Conservation (phyloP, 208 protist genomes). For the Crithidia expoeki region DNA sequence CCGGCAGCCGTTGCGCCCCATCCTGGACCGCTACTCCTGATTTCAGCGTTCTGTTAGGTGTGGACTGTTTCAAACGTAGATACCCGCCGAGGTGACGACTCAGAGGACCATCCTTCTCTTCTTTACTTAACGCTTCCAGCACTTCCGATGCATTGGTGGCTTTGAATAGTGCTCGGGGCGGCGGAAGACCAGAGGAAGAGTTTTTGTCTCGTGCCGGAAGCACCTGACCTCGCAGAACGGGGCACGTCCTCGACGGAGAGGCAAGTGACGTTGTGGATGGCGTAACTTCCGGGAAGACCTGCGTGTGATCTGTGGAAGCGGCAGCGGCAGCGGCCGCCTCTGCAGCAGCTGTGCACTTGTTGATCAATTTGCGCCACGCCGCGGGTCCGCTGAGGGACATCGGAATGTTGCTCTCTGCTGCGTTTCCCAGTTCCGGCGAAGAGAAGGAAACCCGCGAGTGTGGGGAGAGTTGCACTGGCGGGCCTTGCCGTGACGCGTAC, state of each 20-base stretch:
- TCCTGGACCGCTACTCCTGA: background rate
- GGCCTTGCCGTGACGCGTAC: background rate
- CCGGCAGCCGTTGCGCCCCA: slow-evolving; percentile 6
- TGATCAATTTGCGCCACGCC: slow-evolving; percentile 31
- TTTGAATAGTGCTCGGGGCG: background rate
- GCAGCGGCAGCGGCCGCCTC: background rate
- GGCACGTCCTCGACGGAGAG: background rate
- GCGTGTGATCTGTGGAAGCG: background rate
- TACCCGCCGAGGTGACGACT: slow-evolving; percentile 8
- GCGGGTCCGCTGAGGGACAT: slow-evolving; percentile 13
- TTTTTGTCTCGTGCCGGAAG: background rate
- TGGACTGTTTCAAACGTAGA: background rate
- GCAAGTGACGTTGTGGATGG: background rate
- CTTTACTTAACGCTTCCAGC: slow-evolving; percentile 6
- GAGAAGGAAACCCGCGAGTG: background rate
- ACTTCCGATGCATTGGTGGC: slow-evolving; percentile 3
- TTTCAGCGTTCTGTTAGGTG: background rate
- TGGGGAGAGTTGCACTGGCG: background rate
- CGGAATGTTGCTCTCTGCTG: slow-evolving; percentile 3
- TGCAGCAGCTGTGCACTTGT: slow-evolving; percentile 3
- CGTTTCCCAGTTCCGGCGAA: background rate
- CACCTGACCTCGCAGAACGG: background rate
- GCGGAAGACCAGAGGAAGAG: slow-evolving; percentile 11
- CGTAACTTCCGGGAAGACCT: background rate
- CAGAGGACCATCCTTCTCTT: slow-evolving; percentile 13